Conservation (phyloP, 2,329 filamentous ascomycete species). For the Zasmidium angulare region DNA sequence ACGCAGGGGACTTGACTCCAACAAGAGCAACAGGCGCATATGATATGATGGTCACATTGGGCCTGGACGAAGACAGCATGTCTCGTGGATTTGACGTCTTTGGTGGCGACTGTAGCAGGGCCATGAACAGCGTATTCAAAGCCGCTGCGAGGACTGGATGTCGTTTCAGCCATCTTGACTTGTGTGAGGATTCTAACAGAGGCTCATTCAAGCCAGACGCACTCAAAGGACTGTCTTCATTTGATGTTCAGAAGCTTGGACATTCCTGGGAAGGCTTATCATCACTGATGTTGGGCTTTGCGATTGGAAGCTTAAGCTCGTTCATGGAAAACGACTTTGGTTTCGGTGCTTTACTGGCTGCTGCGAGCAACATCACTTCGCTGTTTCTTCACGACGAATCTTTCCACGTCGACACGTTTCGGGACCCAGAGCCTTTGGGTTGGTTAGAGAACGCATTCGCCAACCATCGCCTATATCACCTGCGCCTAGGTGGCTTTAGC, state of each 20-base stretch:
- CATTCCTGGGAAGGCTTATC: background rate
- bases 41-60: too few species aligned
- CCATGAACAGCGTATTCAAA: background rate
- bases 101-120: background rate
- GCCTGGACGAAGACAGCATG: too few species aligned
- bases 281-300: background rate
- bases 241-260: background rate
- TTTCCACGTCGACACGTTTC: too few species aligned
- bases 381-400: background rate
- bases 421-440: background rate
- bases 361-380: background rate
- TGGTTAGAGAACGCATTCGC: background rate
- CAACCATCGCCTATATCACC: background rate
- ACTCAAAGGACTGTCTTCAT: background rate
- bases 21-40: too few species aligned
- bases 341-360: too few species aligned
- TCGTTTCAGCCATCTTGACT: background rate
- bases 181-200: background rate
- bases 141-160: background rate
- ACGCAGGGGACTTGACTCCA: too few species aligned
- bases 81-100: background rate
- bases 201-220: background rate
- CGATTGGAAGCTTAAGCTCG: background rate
- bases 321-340: background rate
- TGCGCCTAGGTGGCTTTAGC: background rate